Conservation (phyloP, 2,329 filamentous ascomycete species). For the Fusarium fujikuroi region DNA sequence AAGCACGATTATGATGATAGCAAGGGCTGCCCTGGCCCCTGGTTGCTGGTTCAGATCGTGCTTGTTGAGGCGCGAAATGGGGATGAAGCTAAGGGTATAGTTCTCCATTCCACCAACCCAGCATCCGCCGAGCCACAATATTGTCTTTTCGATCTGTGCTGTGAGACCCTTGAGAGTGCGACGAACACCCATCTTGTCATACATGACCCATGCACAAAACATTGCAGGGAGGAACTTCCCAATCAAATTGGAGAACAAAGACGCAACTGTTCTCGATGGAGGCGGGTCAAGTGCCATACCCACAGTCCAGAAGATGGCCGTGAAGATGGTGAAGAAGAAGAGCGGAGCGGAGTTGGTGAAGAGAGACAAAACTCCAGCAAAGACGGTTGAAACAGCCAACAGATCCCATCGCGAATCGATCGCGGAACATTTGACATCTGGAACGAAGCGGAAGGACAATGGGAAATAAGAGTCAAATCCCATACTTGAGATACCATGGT, state of each 20-base stretch:
- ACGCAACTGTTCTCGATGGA: slow-evolving; percentile 71
- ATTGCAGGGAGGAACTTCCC: slow-evolving; percentile 87
- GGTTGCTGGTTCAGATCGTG: slow-evolving; percentile 91
- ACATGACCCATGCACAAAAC: slow-evolving; percentile 89
- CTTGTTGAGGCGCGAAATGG: slow-evolving; percentile 88
- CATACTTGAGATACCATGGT: slow-evolving; percentile 80
- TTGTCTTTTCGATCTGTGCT: slow-evolving; percentile 88
- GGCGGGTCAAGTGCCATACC: slow-evolving; percentile 91
- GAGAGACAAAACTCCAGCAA: slow-evolving; percentile 80
- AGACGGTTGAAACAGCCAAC: slow-evolving; percentile 82
- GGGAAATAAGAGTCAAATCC: slow-evolving; percentile 91
- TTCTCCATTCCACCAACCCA: slow-evolving; percentile 95
- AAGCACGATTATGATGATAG: slow-evolving; percentile 79
- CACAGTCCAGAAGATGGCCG: slow-evolving; percentile 87
- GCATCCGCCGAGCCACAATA: slow-evolving; percentile 88
- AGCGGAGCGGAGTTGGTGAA: slow-evolving; percentile 82
- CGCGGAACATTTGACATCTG: slow-evolving; percentile 72
- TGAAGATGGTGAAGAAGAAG: slow-evolving; percentile 87
- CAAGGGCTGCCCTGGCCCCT: slow-evolving; percentile 84
- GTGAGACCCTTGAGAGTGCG: slow-evolving; percentile 77
- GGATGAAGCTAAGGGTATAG: slow-evolving; percentile 94
- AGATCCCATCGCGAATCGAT: slow-evolving; percentile 86
- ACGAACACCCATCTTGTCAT: slow-evolving; percentile 80
- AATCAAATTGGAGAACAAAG: slow-evolving; percentile 79
- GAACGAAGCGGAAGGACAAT: slow-evolving; percentile 81